Evolutionary conservation across 371 early-diverging fungal genomes (phyloP), one percentile per base, ranked within the genome.

Genomic region (Actinomortierella ambigua): DNA sequence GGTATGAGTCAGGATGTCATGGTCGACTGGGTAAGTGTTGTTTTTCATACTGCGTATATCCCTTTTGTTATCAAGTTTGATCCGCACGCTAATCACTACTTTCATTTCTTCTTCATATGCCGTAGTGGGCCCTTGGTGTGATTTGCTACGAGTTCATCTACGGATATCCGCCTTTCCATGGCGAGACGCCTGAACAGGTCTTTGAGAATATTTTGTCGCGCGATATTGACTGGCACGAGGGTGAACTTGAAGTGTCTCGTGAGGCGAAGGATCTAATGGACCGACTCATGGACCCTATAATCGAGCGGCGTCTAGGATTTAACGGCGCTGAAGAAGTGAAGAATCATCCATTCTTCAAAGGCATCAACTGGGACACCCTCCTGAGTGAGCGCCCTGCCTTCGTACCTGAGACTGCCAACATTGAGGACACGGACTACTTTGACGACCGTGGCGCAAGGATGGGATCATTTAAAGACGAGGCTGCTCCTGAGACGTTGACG

Each of bases 371-470:
- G 90, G 88, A 90, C 27, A 86, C 83, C 0, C 63, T 97, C n/a
- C 56, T 85, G 17, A 82, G 81, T 0, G 81, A 84, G 42, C 83
- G 88, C 20, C 91, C 96, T 0, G 83, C 87, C 0, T 98, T 98
- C 79, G 83, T 95, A 1, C 98, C 98, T 1, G 87, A 89, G 24
- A 85, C 91, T 0, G 85, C 84, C 3, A 78, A 83, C 47, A 77
- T 82, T 42, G 95, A 95, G 42, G 97, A 97, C 61, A 96, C 97
- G 0, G 92, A 91, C 22, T 97, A 97, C 75, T 98, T 98, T 86
- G 98, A 98, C 70, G 63, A 83, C 13, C 82, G 98, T 17, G 97
- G 97, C 2, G 90, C 89, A 1, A 80, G 78, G 11, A 82, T 85
- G 81, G 75, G 79, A 17, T 69, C 73, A 7, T 66, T 67, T 22